phyloP scores from a whole-genome alignment of 2,329 filamentous ascomycete genomes.

The Fusarium sp. region DNA sequence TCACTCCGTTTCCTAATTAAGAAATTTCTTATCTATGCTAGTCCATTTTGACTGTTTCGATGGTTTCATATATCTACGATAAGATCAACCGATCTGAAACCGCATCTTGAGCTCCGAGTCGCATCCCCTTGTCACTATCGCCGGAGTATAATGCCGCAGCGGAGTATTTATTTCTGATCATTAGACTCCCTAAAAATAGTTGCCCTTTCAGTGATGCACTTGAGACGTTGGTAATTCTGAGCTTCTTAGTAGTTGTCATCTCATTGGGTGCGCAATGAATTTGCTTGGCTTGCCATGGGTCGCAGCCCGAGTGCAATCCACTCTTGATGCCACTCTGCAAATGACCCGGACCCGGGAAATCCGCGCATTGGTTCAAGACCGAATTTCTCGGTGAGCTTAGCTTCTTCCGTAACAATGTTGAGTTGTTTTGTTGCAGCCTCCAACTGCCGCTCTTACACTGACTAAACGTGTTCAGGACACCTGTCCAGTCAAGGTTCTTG shows the following conservation, averaged over 20 bases:
- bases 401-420: not conserved
- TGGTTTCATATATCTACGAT: not conserved
- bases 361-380: not conserved
- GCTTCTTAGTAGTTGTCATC: not conserved
- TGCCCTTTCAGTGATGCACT: not conserved
- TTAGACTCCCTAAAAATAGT: not conserved
- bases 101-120: not conserved
- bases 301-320: not conserved
- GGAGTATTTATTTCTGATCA: not conserved
- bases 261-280: not conserved
- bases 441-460: not conserved
- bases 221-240: not conserved
- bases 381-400: not conserved
- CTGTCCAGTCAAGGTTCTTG: not conserved
- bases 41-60: not conserved
- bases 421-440: not conserved
- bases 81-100: conserved; percentile 2
- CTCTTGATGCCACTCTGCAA: not conserved
- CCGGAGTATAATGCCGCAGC: not conserved
- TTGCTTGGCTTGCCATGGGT: not conserved
- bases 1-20: not conserved
- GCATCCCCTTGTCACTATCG: not conserved
- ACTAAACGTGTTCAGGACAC: not conserved
- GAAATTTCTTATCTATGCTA: not conserved
- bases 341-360: not conserved